phyloP scores from a whole-genome alignment of 768 basidiomycete genomes.

The Cystobasidium tubakii region DNA sequence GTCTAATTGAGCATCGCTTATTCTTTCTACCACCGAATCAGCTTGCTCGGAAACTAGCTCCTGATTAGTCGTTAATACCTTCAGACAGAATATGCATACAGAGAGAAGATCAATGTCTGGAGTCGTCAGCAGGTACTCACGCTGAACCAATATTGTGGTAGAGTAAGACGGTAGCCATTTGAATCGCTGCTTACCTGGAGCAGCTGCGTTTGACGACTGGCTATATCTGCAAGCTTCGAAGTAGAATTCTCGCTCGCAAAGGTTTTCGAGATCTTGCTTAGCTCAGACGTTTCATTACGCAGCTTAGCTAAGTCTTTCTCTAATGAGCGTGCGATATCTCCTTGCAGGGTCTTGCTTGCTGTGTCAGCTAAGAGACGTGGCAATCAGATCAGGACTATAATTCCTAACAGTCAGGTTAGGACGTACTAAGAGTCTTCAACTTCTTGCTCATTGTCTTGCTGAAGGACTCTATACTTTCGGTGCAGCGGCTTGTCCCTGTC shows the following conservation, averaged over 20 bases:
- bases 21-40: neutral
- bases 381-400: no score
- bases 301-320: neutral
- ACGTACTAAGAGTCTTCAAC: neutral
- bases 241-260: neutral
- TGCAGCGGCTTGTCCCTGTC: neutral
- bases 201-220: neutral
- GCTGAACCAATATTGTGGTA: no score
- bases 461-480: neutral
- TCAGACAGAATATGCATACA: neutral
- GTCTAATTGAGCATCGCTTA: conserved; percentile 2
- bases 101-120: neutral
- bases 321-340: neutral
- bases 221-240: neutral
- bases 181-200: neutral
- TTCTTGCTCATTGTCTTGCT: conserved; percentile 1
- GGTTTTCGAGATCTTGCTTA: neutral
- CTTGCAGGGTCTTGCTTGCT: neutral
- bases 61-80: neutral
- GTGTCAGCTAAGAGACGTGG: neutral
- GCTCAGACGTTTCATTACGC: neutral
- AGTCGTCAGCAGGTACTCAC: no score
- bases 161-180: no score
- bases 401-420: neutral
- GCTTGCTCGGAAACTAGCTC: neutral